Evolutionary conservation across 1,284 basidiomycete genomes (phyloP).

Genomic region (Sutorius eximius): DNA sequence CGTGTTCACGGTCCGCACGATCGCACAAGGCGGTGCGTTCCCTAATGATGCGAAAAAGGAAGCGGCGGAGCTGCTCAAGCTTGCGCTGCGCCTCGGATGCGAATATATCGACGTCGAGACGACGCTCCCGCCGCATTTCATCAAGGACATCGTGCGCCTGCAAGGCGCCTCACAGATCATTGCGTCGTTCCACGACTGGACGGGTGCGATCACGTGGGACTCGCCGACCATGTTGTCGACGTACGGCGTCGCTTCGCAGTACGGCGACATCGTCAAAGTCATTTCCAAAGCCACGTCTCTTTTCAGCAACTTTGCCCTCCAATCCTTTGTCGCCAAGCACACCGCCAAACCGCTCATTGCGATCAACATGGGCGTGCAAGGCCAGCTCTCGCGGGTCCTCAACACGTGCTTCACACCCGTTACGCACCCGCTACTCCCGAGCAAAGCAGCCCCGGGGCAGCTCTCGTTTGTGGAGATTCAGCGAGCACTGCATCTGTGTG

Average conservation of each 20-base stretch:
- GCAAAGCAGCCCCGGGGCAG: conserved; percentile 90
- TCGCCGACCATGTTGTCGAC: conserved; percentile 66
- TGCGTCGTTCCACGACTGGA: conserved; percentile 95
- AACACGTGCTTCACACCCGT: conserved; percentile 88
- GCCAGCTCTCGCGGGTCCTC: conserved; percentile 88
- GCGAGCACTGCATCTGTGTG: conserved; percentile 76
- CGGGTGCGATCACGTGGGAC: conserved; percentile 84
- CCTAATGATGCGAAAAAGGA: conserved; percentile 77
- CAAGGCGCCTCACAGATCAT: conserved; percentile 83
- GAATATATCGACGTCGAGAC: conserved; percentile 96
- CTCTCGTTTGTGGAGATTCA: conserved; percentile 87
- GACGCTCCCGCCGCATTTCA: conserved; percentile 63
- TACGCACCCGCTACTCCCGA: conserved; percentile 83
- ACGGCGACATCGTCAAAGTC: conserved; percentile 92
- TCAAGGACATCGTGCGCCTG: conserved; percentile 53
- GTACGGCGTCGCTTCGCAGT: conserved; percentile 61
- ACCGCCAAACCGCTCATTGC: conserved; percentile 82
- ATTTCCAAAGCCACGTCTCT: conserved; percentile 80
- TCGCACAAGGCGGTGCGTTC: conserved; percentile 89
- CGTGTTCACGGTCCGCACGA: conserved; percentile 89
- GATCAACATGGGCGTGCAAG: conserved; percentile 90
- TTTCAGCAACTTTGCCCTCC: conserved; percentile 81
- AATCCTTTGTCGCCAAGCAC: conserved; percentile 63
- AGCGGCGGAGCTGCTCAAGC: conserved; percentile 75
- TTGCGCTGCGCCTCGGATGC: conserved; percentile 82